These are phyloP conservation scores for Aspergillus kassunensis DNA, from an alignment of 495 filamentous ascomycete species.

Conservation along the genomic window DNA sequence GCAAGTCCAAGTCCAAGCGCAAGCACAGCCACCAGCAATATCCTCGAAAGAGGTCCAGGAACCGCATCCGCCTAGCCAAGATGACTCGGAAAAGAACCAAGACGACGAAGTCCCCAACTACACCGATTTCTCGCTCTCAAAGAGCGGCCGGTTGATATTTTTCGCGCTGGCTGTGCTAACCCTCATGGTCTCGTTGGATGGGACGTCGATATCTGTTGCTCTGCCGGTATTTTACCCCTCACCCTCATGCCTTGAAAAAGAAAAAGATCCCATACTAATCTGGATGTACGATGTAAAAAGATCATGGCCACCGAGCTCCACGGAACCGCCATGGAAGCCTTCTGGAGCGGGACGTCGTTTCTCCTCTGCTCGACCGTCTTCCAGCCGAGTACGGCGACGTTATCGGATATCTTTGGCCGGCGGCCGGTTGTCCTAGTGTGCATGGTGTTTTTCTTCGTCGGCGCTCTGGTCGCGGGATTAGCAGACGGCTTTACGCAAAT, in stretches of 20 bases:
- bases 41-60: no score
- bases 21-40: no score
- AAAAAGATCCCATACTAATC: no score
- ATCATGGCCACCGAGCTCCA: constrained; percentile 28
- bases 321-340: constrained; percentile 46
- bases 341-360: constrained; percentile 52
- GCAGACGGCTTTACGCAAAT: constrained; percentile 29
- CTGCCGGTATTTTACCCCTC: constrained; percentile 50
- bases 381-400: constrained; percentile 36
- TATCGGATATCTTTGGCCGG: constrained; percentile 51
- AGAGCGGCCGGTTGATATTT: constrained; percentile 30
- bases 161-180: constrained; percentile 53
- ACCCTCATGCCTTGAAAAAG: not conserved
- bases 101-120: constrained; percentile 1
- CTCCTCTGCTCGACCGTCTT: constrained; percentile 44
- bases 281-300: not conserved
- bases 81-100: not conserved
- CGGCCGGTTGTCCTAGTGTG: constrained; percentile 39
- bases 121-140: constrained; percentile 11
- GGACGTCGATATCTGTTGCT: constrained; percentile 66
- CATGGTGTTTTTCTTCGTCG: constrained; percentile 37
- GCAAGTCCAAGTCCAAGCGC: no score
- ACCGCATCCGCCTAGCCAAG: no score
- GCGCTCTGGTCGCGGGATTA: constrained; percentile 38
- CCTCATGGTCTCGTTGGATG: constrained; percentile 63